Percentiles rank a stretch among this genome's conserved stretches.
phyloP scores from a whole-genome alignment of 768 basidiomycete genomes.

The Termitomyces sp. region DNA sequence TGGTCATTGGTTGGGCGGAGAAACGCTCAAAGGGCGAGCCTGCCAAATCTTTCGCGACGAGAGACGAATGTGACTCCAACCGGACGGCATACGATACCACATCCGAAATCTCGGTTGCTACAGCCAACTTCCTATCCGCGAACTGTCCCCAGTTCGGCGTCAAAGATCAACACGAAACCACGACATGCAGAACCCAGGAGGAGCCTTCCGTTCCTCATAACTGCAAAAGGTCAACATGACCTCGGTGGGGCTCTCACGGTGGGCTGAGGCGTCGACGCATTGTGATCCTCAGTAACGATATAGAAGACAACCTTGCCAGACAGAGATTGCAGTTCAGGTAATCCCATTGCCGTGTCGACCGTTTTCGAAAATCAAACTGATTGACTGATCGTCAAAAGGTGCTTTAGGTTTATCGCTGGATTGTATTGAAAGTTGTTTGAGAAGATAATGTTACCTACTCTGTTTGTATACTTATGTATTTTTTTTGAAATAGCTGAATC shows the following conservation, averaged over 20 bases:
- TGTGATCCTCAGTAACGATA: background rate
- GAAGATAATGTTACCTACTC: background rate
- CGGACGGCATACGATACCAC: constrained; percentile 30
- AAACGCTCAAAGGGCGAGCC: constrained; percentile 23
- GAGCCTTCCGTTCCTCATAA: constrained; percentile 23
- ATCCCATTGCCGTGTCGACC: background rate
- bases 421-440: background rate
- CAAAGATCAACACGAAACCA: constrained; percentile 11
- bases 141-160: constrained; percentile 13
- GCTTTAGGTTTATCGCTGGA: background rate
- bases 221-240: constrained; percentile 7
- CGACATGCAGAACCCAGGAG: constrained; percentile 19
- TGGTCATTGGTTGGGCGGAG: constrained; percentile 46
- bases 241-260: background rate
- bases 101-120: constrained; percentile 17
- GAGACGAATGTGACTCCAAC: constrained; percentile 45
- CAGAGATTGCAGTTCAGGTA: constrained; percentile 10
- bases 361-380: background rate
- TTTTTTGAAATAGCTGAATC: background rate
- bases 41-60: constrained; percentile 32
- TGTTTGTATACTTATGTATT: background rate
- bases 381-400: background rate
- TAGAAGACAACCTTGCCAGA: background rate
- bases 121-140: constrained; percentile 15
- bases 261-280: background rate